These are phyloP conservation scores for Fusarium sp. DNA, from an alignment of 2,329 filamentous ascomycete genomes.

Conservation along the genomic window DNA sequence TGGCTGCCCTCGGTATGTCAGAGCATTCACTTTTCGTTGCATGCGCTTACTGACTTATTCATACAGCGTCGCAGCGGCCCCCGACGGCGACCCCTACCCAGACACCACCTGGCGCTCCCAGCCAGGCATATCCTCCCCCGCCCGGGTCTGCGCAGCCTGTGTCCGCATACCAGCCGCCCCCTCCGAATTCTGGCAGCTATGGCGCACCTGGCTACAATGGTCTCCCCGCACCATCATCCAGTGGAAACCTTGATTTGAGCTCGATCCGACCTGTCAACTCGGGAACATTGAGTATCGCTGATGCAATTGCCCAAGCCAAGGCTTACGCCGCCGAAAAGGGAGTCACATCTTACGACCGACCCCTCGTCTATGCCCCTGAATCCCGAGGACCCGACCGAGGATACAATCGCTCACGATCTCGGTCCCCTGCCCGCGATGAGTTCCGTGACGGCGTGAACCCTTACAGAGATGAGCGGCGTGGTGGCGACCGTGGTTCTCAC, in stretches of 20 bases:
- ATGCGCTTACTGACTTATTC: slow-evolving; percentile 40
- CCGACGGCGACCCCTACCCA: slow-evolving; percentile 59
- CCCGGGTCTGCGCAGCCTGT: slow-evolving; percentile 53
- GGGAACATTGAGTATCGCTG: slow-evolving; percentile 85
- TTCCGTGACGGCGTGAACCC: slow-evolving; percentile 84
- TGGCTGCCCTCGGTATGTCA: slow-evolving; percentile 63
- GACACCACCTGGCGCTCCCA: slow-evolving; percentile 56
- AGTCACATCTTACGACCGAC: slow-evolving; percentile 72
- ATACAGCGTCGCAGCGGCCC: slow-evolving; percentile 61
- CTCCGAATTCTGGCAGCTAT: slow-evolving; percentile 46
- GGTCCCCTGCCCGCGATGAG: slow-evolving; percentile 79
- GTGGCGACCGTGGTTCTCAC: slow-evolving; percentile 65
- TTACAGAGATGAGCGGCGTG: slow-evolving; percentile 87
- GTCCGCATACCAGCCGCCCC: slow-evolving; percentile 57
- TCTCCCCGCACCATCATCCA: slow-evolving; percentile 77
- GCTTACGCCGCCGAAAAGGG: slow-evolving; percentile 86
- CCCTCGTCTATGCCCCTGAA: slow-evolving; percentile 60
- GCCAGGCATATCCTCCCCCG: slow-evolving; percentile 57
- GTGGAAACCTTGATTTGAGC: slow-evolving; percentile 84
- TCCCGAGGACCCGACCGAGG: slow-evolving; percentile 58
- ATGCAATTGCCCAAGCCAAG: slow-evolving; percentile 87
- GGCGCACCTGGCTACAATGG: slow-evolving; percentile 56
- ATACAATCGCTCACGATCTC: slow-evolving; percentile 76
- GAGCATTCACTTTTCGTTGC: slow-evolving; percentile 15
- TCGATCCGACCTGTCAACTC: slow-evolving; percentile 83